Evolutionary conservation across 257 asterid species (phyloP).

Genomic region (Prunella vulgaris): DNA sequence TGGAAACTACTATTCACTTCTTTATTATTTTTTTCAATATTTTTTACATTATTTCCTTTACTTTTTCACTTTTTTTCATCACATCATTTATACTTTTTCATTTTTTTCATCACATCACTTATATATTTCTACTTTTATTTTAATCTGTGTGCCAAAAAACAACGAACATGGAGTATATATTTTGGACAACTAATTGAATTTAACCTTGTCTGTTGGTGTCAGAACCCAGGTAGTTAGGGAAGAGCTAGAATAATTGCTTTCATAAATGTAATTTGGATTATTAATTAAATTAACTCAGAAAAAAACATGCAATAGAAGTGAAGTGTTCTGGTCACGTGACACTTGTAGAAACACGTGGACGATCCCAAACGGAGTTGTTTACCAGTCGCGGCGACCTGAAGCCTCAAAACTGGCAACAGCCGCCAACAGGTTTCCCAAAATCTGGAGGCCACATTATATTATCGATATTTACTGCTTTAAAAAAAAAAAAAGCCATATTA

Average conservation of each 20-base stretch:
- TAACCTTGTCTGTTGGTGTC: background rate
- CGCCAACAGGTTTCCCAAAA: slow-evolving; percentile 19
- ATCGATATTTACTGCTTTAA: too few species aligned
- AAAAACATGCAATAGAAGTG: background rate
- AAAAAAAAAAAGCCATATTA: too few species aligned
- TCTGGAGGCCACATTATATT: background rate
- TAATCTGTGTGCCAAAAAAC: too few species aligned
- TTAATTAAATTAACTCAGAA: background rate
- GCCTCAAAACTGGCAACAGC: slow-evolving; percentile 19
- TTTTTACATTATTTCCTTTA: too few species aligned
- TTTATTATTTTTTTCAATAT: too few species aligned
- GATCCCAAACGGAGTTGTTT: background rate
- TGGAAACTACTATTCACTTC: too few species aligned
- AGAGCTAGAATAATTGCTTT: background rate
- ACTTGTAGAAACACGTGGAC: slow-evolving; percentile 34
- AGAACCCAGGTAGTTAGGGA: background rate
- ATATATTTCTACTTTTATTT: too few species aligned
- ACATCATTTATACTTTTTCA: too few species aligned
- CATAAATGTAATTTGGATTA: background rate
- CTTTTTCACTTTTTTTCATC: too few species aligned
- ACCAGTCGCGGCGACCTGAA: slow-evolving; percentile 28
- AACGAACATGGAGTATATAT: too few species aligned
- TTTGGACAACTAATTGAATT: too few species aligned
- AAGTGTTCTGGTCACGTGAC: slow-evolving; percentile 33
- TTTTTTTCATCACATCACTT: too few species aligned